Evolutionary conservation across 2,329 filamentous ascomycete genomes (phyloP).

Genomic region (Alternaria incomplexa): DNA sequence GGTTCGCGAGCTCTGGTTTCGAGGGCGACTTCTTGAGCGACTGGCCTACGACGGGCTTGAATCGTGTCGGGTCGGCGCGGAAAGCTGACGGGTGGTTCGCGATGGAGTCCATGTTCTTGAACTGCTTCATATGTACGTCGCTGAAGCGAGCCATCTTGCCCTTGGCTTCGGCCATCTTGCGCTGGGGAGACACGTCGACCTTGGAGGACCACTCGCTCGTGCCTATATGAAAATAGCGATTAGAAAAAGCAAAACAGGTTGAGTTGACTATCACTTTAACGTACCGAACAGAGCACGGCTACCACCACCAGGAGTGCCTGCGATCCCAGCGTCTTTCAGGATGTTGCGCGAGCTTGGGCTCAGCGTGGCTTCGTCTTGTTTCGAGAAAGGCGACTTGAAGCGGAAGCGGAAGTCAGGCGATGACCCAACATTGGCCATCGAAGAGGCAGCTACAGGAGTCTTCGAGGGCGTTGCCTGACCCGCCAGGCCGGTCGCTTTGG

Average conservation of each 20-base stretch:
- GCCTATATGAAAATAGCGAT: slow-evolving; percentile 5
- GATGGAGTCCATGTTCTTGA: slow-evolving; percentile 98
- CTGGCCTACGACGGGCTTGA: slow-evolving; percentile 53
- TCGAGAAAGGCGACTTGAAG: slow-evolving; percentile 64
- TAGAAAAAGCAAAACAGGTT: background rate
- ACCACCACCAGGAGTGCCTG: slow-evolving; percentile 53
- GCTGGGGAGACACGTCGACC: slow-evolving; percentile 54
- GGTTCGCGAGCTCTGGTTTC: slow-evolving; percentile 56
- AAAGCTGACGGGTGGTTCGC: slow-evolving; percentile 82
- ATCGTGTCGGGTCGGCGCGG: slow-evolving; percentile 63
- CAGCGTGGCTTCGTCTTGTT: slow-evolving; percentile 60
- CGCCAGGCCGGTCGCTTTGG: slow-evolving; percentile 47
- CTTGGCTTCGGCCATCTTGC: slow-evolving; percentile 81
- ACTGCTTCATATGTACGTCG: slow-evolving; percentile 82
- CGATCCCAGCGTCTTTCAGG: slow-evolving; percentile 71
- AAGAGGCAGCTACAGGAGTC: slow-evolving; percentile 36
- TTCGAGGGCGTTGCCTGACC: slow-evolving; percentile 71
- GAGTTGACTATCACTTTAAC: background rate
- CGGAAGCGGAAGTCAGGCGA: slow-evolving; percentile 71
- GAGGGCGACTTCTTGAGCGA: slow-evolving; percentile 44
- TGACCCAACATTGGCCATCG: slow-evolving; percentile 42
- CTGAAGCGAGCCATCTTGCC: slow-evolving; percentile 81
- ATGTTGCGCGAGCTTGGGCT: slow-evolving; percentile 67
- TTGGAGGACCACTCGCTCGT: slow-evolving; percentile 43
- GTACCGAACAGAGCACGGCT: slow-evolving; percentile 46